These are phyloP conservation scores for Colletotrichum destructivum DNA, from an alignment of 2,329 filamentous ascomycete genomes.

Conservation along the genomic window DNA sequence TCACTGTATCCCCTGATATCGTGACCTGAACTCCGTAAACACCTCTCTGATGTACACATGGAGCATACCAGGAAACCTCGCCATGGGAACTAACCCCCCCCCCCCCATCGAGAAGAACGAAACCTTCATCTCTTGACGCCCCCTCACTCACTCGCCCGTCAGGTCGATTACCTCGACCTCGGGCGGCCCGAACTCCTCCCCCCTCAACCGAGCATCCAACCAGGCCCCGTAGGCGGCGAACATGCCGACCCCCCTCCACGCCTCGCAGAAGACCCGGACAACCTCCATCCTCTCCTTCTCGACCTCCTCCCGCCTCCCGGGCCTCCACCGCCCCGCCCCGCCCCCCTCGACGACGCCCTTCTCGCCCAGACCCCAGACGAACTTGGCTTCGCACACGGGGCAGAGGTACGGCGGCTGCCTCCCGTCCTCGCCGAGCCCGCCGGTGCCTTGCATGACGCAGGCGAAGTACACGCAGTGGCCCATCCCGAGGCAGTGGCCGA, in stretches of 20 bases:
- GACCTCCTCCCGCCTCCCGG: slow-evolving; percentile 8
- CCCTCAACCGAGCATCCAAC: slow-evolving; percentile 49
- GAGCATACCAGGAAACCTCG: too few relatives aligned
- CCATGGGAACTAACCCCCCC: neutral
- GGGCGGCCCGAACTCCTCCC: neutral
- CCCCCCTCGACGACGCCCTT: slow-evolving; percentile 45
- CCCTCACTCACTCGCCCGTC: neutral
- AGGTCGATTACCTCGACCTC: neutral
- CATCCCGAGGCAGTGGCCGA: slow-evolving; percentile 78
- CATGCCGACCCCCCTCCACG: slow-evolving; percentile 57
- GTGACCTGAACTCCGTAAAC: too few relatives aligned
- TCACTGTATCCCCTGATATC: too few relatives aligned
- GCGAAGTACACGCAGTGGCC: slow-evolving; percentile 77
- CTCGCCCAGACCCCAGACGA: slow-evolving; percentile 54
- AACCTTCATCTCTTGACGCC: neutral
- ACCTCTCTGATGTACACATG: too few relatives aligned
- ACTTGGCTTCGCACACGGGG: slow-evolving; percentile 70
- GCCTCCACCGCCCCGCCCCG: slow-evolving; percentile 44
- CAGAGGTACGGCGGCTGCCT: slow-evolving; percentile 76
- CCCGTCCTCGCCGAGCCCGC: slow-evolving; percentile 69
- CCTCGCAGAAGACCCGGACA: slow-evolving; percentile 59
- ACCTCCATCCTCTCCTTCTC: slow-evolving; percentile 40
- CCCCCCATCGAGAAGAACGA: too few relatives aligned
- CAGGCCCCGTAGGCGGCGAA: slow-evolving; percentile 64
- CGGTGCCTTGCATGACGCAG: slow-evolving; percentile 75